These are phyloP conservation scores for Clavulina sp. DNA, from an alignment of 768 basidiomycete species.

Conservation along the genomic window DNA sequence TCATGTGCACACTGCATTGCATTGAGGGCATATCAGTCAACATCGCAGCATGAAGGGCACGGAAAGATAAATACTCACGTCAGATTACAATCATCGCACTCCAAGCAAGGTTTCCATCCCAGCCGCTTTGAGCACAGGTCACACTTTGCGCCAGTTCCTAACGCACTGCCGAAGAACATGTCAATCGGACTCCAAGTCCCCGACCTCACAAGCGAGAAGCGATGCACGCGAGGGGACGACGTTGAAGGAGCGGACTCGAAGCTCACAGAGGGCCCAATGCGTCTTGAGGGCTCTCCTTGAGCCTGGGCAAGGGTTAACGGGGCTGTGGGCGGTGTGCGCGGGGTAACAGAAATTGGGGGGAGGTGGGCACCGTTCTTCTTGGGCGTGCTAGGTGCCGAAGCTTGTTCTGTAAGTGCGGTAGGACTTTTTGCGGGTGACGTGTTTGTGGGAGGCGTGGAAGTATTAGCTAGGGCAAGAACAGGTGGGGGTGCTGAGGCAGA, in stretches of 20 bases:
- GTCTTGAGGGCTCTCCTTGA: no score
- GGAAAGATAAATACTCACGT: constrained; percentile 26
- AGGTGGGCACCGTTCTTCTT: no score
- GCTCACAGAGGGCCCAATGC: no score
- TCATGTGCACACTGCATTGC: constrained; percentile 51
- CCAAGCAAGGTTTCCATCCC: constrained; percentile 70
- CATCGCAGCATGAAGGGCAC: neutral
- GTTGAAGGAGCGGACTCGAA: no score
- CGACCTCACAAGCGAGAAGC: constrained; percentile 75
- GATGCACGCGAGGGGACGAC: constrained; percentile 44
- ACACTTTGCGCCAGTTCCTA: constrained; percentile 46
- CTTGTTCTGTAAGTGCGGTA: no score
- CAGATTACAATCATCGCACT: constrained; percentile 80
- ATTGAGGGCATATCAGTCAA: neutral
- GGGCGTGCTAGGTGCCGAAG: no score
- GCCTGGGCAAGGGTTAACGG: no score
- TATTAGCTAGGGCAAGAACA: neutral
- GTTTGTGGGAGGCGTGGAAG: neutral
- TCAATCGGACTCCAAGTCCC: constrained; percentile 71
- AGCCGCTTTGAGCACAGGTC: constrained; percentile 68
- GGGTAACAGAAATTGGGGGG: no score
- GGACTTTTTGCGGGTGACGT: no score
- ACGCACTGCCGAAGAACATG: constrained; percentile 45
- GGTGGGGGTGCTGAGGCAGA: neutral
- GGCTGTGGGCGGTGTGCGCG: no score